A percentile compares a stretch with the other conserved stretches of the same genome.
phyloP scores from a whole-genome alignment of 1,139 yeast genomes.

The Yamadazyma taylorii region DNA sequence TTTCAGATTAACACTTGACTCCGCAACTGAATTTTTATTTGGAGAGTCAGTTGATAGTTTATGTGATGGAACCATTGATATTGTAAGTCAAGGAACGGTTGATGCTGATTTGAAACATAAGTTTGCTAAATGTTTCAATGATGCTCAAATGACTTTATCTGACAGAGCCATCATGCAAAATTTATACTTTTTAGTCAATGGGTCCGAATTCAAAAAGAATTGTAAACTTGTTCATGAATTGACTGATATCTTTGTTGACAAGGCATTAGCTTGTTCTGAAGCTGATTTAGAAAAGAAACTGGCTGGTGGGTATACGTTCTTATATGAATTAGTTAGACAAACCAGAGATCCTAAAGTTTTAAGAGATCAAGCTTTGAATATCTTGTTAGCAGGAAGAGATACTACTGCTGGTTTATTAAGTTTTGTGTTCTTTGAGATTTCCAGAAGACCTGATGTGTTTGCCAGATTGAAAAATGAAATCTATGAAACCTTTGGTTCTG shows the following conservation, averaged over 20 bases:
- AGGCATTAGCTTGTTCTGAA: conserved; percentile 18
- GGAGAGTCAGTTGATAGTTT: conserved; percentile 47
- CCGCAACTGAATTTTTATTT: conserved; percentile 52
- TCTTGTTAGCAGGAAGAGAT: conserved; percentile 46
- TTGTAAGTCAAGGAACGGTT: conserved; percentile 19
- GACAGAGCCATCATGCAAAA: conserved; percentile 27
- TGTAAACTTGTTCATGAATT: conserved; percentile 12
- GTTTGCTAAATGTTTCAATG: conserved; percentile 22
- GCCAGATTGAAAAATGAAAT: conserved; percentile 33
- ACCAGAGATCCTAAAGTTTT: conserved; percentile 40
- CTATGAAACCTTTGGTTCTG: conserved; percentile 31
- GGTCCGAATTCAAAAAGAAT: conserved; percentile 4
- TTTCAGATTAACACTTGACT: conserved; percentile 46
- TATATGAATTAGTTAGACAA: conserved; percentile 43
- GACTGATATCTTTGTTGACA: conserved; percentile 23
- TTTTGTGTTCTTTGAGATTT: conserved; percentile 38
- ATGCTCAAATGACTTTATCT: conserved; percentile 27
- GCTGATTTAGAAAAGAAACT: conserved; percentile 37
- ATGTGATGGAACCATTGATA: conserved; percentile 30
- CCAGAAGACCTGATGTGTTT: conserved; percentile 38
- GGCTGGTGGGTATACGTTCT: conserved; percentile 36
- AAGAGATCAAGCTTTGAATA: conserved; percentile 44
- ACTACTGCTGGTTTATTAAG: conserved; percentile 46
- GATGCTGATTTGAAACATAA: conserved; percentile 17
- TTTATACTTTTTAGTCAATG: conserved; percentile 22